phyloP scores from a whole-genome alignment of 2,329 filamentous ascomycete species.

The Fusarium sp. region DNA sequence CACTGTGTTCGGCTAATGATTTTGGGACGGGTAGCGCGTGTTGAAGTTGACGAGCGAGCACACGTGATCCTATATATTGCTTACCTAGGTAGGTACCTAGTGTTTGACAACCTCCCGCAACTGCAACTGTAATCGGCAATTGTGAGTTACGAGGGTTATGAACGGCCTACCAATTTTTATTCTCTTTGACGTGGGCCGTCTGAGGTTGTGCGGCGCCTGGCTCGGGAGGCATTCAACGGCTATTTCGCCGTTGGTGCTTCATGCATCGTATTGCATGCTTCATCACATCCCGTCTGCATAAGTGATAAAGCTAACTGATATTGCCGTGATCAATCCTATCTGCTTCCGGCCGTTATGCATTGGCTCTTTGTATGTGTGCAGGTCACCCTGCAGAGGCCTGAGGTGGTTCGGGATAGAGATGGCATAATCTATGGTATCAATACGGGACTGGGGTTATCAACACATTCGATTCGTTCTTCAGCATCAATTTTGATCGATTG shows the following conservation, averaged over 20 bases:
- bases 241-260: conserved; percentile 17
- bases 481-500: background rate
- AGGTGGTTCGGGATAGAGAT: background rate
- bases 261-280: conserved; percentile 6
- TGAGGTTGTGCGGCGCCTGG: conserved; percentile 4
- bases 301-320: background rate
- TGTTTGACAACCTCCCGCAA: conserved; percentile 8
- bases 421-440: background rate
- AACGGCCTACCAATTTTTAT: conserved; percentile 2
- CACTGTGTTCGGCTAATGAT: conserved; percentile 18
- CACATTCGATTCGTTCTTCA: background rate
- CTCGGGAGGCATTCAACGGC: conserved; percentile 21
- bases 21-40: conserved; percentile 5
- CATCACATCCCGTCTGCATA: conserved; percentile 25
- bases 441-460: background rate
- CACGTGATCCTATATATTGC: conserved; percentile 16
- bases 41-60: conserved; percentile 13
- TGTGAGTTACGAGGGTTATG: background rate
- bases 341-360: background rate
- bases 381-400: conserved; percentile 20
- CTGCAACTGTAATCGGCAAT: conserved; percentile 13
- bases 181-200: background rate
- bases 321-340: background rate
- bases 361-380: conserved; percentile 1
- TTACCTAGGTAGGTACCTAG: too few relatives aligned